Base-by-base conservation (phyloP, 495 filamentous ascomycete species). In the Sordaria brevicollis region DNA sequence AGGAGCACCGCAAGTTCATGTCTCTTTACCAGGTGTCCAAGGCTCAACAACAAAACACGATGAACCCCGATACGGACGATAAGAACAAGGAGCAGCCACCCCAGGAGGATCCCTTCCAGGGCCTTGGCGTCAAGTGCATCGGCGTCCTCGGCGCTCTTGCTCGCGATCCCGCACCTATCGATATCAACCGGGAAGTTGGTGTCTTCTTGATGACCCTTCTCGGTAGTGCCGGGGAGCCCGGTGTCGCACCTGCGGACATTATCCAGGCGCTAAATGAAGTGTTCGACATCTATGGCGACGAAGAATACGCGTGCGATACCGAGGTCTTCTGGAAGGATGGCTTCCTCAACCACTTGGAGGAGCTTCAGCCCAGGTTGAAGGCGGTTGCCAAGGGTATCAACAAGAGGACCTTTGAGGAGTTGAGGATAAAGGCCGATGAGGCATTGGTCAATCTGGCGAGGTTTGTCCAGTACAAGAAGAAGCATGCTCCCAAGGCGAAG, bases 281-380 rank as follows among this genome's bases (percentile, higher is more conserved):
- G 25, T 87, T 87, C 71, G 88, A 89, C 65, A 83, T 89, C 37
- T 90, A 90, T 72, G 84, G 84, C 7, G 88, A 90, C 68, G 83
- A 85, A 69, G 79, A 79, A 17, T 82, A 77, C 68, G 75, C 79
- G 35, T 86, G 83, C 71, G 88, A 89, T 70, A 80, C 76, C 69
- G 84, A 86, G 39, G 85, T 89, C 4, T 90, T 90, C 73, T 87
- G 86, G 82, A 84, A 83, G 67, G 79, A 86, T 68, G 81, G 80
- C n/a, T 89, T 89, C 73, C 75, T 88, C 54, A 77, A 81, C 74
- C 86, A 88, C 73, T 77, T 89, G 2, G 83, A 88, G 70, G 85
- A 81, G 36, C 76, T 79, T 2, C 57, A 80, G 49, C 84, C 85
- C 7, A 85, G 79, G 70, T 76, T 85, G 65, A 85, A 82, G 80